Conservation (phyloP, 495 filamentous ascomycete species). For the Astrothelium subdiscretum region DNA sequence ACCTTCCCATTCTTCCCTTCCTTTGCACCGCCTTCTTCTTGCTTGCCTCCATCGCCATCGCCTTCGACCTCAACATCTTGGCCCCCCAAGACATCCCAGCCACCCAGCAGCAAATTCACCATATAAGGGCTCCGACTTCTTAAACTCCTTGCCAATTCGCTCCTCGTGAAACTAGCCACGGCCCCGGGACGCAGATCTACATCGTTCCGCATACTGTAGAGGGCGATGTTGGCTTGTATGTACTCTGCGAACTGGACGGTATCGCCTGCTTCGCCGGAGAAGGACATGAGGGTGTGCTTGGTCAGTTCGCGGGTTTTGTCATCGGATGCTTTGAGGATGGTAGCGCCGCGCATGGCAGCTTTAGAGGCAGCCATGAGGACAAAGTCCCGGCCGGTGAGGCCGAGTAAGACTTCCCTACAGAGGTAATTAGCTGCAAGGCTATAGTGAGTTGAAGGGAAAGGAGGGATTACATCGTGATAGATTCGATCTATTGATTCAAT, state of each 20-base stretch:
- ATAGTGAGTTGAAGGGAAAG: not conserved
- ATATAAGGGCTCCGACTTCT: slow-evolving; percentile 87
- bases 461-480: not conserved
- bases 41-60: not conserved
- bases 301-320: slow-evolving; percentile 91
- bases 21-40: not conserved
- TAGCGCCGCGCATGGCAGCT: slow-evolving; percentile 92
- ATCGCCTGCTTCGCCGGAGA: slow-evolving; percentile 89
- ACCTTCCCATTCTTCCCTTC: not conserved
- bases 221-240: slow-evolving; percentile 94
- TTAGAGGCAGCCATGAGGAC: slow-evolving; percentile 95
- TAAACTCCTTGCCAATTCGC: slow-evolving; percentile 79
- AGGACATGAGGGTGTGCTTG: slow-evolving; percentile 92
- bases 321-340: slow-evolving; percentile 89
- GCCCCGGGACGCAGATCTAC: slow-evolving; percentile 80
- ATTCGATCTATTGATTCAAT: not conserved
- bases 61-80: slow-evolving; percentile 43
- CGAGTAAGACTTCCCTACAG: slow-evolving; percentile 88
- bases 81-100: slow-evolving; percentile 75
- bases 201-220: slow-evolving; percentile 97
- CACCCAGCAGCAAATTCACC: slow-evolving; percentile 89
- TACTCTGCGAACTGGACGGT: slow-evolving; percentile 99
- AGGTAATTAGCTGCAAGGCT: not conserved
- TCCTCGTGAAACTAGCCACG: slow-evolving; percentile 81
- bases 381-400: slow-evolving; percentile 98